Evolutionary conservation across 2,329 filamentous ascomycete species (phyloP).

Genomic region (Cladorrhinum sp.): DNA sequence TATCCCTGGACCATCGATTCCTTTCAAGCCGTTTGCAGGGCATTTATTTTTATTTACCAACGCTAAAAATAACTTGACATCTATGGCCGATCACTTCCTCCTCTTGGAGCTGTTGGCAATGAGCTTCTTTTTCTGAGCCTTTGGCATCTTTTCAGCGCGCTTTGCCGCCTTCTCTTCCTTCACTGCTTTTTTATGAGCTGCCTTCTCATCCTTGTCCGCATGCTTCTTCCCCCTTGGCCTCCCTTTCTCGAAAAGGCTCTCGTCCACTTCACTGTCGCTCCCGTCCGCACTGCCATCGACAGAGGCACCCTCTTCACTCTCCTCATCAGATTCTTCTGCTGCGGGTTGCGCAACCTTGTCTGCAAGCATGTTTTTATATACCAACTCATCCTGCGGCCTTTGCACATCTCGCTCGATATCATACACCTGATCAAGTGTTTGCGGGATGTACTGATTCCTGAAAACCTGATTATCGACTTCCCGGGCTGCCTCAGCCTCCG

Average conservation of each 20-base stretch:
- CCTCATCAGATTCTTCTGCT: conserved; percentile 37
- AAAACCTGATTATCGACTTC: conserved; percentile 90
- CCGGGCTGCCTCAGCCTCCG: conserved; percentile 47
- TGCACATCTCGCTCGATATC: conserved; percentile 90
- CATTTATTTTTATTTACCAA: too few relatives aligned
- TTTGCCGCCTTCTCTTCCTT: conserved; percentile 96
- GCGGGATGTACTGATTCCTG: conserved; percentile 92
- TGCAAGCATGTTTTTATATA: conserved; percentile 83
- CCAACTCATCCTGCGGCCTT: conserved; percentile 71
- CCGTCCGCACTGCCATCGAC: conserved; percentile 45
- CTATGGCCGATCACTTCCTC: conserved; percentile 51
- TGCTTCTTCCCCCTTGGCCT: conserved; percentile 77
- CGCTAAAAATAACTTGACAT: too few relatives aligned
- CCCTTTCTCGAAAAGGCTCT: conserved; percentile 61
- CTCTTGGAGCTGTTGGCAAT: conserved; percentile 61
- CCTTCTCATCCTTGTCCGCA: conserved; percentile 88
- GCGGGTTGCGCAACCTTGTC: conserved; percentile 50
- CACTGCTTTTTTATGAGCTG: conserved; percentile 78
- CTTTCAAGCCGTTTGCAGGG: too few relatives aligned
- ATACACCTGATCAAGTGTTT: conserved; percentile 93
- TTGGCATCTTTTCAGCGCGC: conserved; percentile 92
- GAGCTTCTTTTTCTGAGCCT: conserved; percentile 89
- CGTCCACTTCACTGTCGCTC: conserved; percentile 36
- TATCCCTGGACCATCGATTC: too few relatives aligned
- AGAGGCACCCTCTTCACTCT: conserved; percentile 49